Percentiles rank a stretch among this genome's conserved stretches.
phyloP scores from a whole-genome alignment of 306 rosid species.

The Lathyrus sativus region DNA sequence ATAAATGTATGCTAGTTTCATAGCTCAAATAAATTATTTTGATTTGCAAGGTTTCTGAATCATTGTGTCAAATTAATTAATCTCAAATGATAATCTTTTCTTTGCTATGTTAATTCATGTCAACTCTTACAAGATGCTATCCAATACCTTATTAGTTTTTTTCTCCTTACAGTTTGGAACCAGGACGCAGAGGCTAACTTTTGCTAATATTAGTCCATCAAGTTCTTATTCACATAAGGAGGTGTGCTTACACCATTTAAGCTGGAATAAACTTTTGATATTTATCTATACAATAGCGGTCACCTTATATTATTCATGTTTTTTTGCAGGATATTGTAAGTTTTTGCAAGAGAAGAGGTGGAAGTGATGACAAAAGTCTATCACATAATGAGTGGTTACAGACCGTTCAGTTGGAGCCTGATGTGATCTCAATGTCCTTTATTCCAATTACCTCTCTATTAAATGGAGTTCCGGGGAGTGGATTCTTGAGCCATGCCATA shows the following conservation, averaged over 20 bases:
- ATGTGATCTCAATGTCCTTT: constrained; percentile 93
- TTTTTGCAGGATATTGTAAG: constrained; percentile 68
- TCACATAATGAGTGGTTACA: constrained; percentile 87
- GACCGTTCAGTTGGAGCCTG: constrained; percentile 85
- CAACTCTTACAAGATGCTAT: constrained; percentile 14
- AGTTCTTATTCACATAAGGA: constrained; percentile 89
- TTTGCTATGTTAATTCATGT: constrained; percentile 24
- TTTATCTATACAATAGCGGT: constrained; percentile 20
- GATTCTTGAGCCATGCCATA: constrained; percentile 97
- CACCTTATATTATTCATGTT: constrained; percentile 34
- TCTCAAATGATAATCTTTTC: neutral
- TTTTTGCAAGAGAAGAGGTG: constrained; percentile 90
- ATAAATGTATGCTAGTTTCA: constrained; percentile 9
- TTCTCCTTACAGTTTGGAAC: constrained; percentile 62
- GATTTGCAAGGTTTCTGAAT: constrained; percentile 15
- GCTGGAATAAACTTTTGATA: constrained; percentile 24
- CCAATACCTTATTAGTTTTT: constrained; percentile 34
- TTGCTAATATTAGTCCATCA: constrained; percentile 74
- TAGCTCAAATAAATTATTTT: constrained; percentile 17
- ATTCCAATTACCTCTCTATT: constrained; percentile 90
- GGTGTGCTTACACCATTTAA: constrained; percentile 47
- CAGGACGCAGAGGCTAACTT: constrained; percentile 79
- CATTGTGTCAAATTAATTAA: constrained; percentile 4
- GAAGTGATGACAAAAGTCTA: constrained; percentile 55
- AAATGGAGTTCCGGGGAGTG: constrained; percentile 96